These are phyloP conservation scores for bread wheat (Triticum aestivum) DNA, from an alignment of 176 grass and related monocot species.

Conservation along the genomic window DNA sequence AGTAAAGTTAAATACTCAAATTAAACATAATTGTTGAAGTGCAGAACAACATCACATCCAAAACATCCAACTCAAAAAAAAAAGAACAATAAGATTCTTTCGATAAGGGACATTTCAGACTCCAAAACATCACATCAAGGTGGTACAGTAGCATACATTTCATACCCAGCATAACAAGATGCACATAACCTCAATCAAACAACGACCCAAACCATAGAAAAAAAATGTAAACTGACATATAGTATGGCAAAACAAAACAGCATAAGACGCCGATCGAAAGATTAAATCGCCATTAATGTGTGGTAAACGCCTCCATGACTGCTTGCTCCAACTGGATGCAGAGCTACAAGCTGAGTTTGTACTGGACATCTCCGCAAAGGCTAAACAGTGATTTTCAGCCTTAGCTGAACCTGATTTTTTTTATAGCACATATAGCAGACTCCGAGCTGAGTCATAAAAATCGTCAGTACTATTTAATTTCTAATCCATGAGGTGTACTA, in stretches of 20 bases:
- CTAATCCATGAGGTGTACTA: conserved; percentile 7
- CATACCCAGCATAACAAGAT: not conserved
- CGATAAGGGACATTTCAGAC: not conserved
- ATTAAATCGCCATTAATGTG: too few species aligned
- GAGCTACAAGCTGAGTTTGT: not conserved
- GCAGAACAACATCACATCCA: not conserved
- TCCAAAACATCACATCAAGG: not conserved
- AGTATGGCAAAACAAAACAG: too few species aligned
- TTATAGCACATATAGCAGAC: too few species aligned
- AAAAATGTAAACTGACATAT: not conserved
- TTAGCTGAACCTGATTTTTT: not conserved
- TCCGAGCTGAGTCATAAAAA: not conserved
- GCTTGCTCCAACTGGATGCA: too few species aligned
- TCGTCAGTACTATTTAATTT: not conserved
- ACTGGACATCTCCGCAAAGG: not conserved
- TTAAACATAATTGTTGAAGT: not conserved
- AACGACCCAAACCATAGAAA: not conserved
- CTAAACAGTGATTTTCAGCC: not conserved
- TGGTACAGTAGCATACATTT: not conserved
- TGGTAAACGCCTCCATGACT: too few species aligned
- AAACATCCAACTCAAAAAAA: too few species aligned
- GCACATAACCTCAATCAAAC: not conserved
- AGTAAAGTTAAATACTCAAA: not conserved
- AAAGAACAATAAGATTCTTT: too few species aligned
- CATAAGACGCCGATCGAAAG: too few species aligned